A percentile compares a stretch with the other conserved stretches of the same genome.
phyloP scores from a whole-genome alignment of 345 rosid species.

The Populus pruinosa region DNA sequence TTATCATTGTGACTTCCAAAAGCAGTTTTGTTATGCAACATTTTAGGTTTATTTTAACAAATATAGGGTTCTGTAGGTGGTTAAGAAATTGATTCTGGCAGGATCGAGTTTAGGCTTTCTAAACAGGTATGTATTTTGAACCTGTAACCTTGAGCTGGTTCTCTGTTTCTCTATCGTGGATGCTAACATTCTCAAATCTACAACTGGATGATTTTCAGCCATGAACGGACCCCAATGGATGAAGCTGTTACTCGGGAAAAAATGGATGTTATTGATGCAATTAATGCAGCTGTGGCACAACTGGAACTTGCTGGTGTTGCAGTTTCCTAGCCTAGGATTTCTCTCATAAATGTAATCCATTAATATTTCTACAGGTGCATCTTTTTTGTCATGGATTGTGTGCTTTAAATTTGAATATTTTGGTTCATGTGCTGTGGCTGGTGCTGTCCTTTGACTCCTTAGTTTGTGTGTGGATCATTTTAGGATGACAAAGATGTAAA shows the following conservation, averaged over 20 bases:
- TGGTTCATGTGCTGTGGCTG: neutral
- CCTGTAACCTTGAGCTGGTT: neutral
- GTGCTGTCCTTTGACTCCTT: neutral
- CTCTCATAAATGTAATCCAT: neutral
- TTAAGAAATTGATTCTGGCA: slow-evolving; percentile 60
- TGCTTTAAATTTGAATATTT: neutral
- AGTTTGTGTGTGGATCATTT: neutral
- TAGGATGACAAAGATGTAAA: slow-evolving; percentile 1
- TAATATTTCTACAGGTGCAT: neutral
- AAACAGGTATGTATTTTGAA: slow-evolving; percentile 48
- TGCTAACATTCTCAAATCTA: neutral
- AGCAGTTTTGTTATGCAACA: neutral
- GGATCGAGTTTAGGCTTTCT: slow-evolving; percentile 74
- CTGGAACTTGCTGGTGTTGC: slow-evolving; percentile 52
- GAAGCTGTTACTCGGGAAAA: slow-evolving; percentile 72
- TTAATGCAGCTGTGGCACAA: slow-evolving; percentile 59
- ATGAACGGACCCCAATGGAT: slow-evolving; percentile 73
- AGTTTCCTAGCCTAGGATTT: slow-evolving; percentile 34
- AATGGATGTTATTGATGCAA: slow-evolving; percentile 60
- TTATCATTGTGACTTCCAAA: neutral
- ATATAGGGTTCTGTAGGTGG: slow-evolving; percentile 48
- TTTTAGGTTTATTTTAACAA: neutral
- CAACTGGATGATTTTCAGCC: slow-evolving; percentile 41
- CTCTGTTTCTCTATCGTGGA: neutral
- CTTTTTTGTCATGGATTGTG: neutral